A percentile compares a stretch with the other conserved stretches of the same genome.
phyloP scores from a whole-genome alignment of 208 protist species.

The Crithidia expoeki region DNA sequence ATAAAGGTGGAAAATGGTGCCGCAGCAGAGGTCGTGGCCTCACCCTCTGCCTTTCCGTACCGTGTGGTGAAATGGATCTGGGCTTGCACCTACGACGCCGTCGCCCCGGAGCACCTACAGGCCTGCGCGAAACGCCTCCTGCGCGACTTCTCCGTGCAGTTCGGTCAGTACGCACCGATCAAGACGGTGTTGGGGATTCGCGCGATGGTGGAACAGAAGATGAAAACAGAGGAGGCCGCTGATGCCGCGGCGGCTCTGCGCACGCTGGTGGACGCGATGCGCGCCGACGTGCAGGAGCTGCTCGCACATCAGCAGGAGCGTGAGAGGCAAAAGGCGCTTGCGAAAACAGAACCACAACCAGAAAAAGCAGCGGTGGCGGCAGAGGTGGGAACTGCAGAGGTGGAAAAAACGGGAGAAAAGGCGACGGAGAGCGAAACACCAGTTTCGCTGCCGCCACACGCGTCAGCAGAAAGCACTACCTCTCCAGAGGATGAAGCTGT shows the following conservation, averaged over 20 bases:
- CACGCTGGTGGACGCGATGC: background rate
- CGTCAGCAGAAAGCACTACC: background rate
- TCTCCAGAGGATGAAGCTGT: too few species aligned
- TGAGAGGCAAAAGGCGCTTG: background rate
- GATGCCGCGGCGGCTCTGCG: background rate
- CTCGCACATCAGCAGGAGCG: slow-evolving; percentile 17
- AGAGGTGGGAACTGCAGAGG: background rate
- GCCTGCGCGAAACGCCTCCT: slow-evolving; percentile 97
- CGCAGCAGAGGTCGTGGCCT: background rate
- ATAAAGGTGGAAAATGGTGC: background rate
- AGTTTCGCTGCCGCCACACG: slow-evolving; percentile 9
- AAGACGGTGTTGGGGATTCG: slow-evolving; percentile 97
- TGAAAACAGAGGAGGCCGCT: slow-evolving; percentile 7
- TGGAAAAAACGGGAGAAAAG: background rate
- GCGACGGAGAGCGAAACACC: background rate
- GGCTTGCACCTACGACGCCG: slow-evolving; percentile 85
- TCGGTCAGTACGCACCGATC: slow-evolving; percentile 87
- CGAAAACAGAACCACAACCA: background rate
- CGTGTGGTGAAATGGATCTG: slow-evolving; percentile 91
- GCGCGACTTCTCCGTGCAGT: slow-evolving; percentile 84
- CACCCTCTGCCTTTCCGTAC: background rate
- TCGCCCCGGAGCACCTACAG: slow-evolving; percentile 97
- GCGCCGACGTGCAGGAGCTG: slow-evolving; percentile 11
- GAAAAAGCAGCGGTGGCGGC: background rate
- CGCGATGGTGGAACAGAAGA: slow-evolving; percentile 94